Conservation (phyloP, 2,329 filamentous ascomycete genomes). For the Chaetomiaceae sp. region DNA sequence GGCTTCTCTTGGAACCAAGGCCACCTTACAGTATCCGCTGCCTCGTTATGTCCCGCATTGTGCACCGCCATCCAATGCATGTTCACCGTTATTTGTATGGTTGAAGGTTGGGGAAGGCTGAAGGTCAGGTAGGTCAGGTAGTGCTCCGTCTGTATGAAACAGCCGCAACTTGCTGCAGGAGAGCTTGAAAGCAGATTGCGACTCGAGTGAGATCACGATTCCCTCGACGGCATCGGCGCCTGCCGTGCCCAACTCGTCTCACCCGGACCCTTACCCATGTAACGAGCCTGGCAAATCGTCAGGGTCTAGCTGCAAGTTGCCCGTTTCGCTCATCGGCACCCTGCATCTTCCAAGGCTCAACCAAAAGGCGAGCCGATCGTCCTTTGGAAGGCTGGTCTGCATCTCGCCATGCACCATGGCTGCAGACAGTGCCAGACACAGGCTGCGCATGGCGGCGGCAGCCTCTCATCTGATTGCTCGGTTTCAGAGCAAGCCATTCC, state of each 20-base stretch:
- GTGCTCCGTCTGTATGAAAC: no score
- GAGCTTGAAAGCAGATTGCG: no score
- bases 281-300: neutral
- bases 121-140: no score
- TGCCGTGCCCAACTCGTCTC: neutral
- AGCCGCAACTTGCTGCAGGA: no score
- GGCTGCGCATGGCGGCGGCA: conserved; percentile 12
- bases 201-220: no score
- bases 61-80: no score
- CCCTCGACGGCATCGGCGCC: no score
- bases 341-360: conserved; percentile 7
- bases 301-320: conserved; percentile 15
- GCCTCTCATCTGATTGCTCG: conserved; percentile 24
- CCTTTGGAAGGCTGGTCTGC: neutral
- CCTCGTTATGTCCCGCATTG: no score
- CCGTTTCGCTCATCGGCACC: conserved; percentile 15
- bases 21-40: no score
- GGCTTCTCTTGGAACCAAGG: no score
- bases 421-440: neutral
- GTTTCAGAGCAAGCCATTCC: conserved; percentile 14
- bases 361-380: conserved; percentile 12
- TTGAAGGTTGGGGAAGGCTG: no score
- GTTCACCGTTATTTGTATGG: no score
- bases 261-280: neutral
- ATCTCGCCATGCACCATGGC: conserved; percentile 14